Percentiles rank a stretch among this genome's conserved stretches.
phyloP scores from a whole-genome alignment of 83 land plant species.

The Thuja plicata region DNA sequence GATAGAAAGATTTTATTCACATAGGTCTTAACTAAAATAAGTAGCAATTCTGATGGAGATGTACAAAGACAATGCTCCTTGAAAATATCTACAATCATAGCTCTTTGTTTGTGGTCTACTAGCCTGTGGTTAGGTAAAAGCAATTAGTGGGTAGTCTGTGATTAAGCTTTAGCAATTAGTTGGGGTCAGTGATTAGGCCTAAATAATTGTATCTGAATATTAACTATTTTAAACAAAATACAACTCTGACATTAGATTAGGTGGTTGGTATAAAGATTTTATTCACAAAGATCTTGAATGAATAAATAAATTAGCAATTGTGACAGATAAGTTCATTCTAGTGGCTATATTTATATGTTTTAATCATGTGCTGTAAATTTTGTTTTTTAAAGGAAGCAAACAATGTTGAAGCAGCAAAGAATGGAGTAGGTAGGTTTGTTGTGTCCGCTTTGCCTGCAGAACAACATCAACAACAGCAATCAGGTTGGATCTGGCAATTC shows the following conservation, averaged over 20 bases:
- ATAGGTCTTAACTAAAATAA: neutral
- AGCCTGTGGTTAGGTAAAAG: no score
- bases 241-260: neutral
- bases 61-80: neutral
- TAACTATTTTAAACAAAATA: neutral
- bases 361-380: neutral
- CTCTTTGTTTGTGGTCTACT: no score
- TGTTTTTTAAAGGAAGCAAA: neutral
- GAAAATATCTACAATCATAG: neutral
- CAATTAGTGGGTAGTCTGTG: neutral
- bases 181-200: neutral
- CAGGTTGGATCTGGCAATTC: neutral
- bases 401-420: neutral
- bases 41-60: neutral
- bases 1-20: neutral
- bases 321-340: neutral
- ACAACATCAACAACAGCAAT: neutral
- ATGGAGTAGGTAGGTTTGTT: neutral
- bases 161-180: neutral
- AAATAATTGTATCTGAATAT: neutral
- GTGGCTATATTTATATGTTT: neutral
- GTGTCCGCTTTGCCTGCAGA: conserved; percentile 1
- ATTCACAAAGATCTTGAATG: neutral
- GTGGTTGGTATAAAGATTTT: neutral
- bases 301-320: neutral